Evolutionary conservation across 257 asterid genomes (phyloP), one percentile per base, ranked within the genome.

Genomic region (Nicotiana otophora): DNA sequence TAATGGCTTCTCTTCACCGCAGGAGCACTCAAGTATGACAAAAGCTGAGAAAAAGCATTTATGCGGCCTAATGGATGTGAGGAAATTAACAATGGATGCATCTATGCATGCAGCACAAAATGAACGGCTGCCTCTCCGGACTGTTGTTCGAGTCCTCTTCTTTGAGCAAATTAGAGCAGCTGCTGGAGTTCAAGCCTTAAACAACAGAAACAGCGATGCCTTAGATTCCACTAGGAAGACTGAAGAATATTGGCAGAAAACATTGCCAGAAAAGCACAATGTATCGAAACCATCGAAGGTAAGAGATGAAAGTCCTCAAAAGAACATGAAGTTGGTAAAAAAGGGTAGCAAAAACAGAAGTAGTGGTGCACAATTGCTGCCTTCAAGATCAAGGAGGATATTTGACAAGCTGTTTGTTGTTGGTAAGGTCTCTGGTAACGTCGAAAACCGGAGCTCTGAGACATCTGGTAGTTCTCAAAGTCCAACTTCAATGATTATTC

Each of bases 91-190:
- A 0, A 46, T 89, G 19, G 92, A 90, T 28, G 97, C 92, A 7
- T 89, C 97, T 17, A 92, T 91, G 93, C 98, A 91, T 55, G 99
- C 99, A 30, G 97, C 97, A 11, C 99, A 95, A 72, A 95, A 95
- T 15, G 99, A 95, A 46, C 90, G 88, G 67, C 89, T 95, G 46
- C 99, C 99, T 1, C 94, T 95, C 3, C 95, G 99, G 0, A 85
- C 91, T 28, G 95, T 94, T 3, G 99, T 94, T 63, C 98, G 92
- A 87, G 94, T 95, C 64, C 90, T 95, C 2, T 94, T 89, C 74
- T 90, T 91, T 46, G 98, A 94, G 81, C 99, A 94, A 87, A 88
- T 89, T 63, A 92, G 91, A 78, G 87, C 97, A 20, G 87, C 97
- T 54, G 88, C 92, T 3, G 83, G 86, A 16, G 81, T 82, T 48